These are phyloP conservation scores for Dactylellina leptospora DNA, from an alignment of 2,329 filamentous ascomycete species.

Conservation along the genomic window DNA sequence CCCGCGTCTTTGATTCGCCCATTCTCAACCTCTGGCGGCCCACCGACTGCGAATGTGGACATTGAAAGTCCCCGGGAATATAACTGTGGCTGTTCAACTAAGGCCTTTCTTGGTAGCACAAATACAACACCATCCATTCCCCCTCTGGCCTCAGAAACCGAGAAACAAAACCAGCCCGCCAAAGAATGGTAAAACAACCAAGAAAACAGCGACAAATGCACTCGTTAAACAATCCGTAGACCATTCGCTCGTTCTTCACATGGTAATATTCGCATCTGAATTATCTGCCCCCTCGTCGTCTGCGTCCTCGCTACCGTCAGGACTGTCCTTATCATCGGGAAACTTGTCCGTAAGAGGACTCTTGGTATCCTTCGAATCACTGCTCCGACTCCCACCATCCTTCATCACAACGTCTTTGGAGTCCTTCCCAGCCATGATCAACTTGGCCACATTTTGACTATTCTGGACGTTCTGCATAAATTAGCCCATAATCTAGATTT, in stretches of 20 bases:
- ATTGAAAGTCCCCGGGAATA: no score
- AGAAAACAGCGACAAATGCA: no score
- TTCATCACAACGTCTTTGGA: conserved; percentile 21
- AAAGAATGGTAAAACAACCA: no score
- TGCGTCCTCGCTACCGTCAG: conserved; percentile 44
- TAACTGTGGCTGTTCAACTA: no score
- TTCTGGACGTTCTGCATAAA: conserved; percentile 27
- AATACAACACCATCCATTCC: no score
- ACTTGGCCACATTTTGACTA: conserved; percentile 36
- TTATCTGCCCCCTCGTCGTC: conserved; percentile 49
- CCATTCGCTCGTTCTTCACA: conserved; percentile 4
- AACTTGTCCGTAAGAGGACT: conserved; percentile 38
- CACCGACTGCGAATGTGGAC: conserved; percentile 9
- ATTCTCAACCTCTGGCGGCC: conserved; percentile 19
- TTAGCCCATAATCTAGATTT: neutral
- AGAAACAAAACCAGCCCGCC: no score
- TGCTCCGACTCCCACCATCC: conserved; percentile 9
- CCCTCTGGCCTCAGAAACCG: no score
- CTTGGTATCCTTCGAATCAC: conserved; percentile 25
- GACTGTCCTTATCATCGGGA: conserved; percentile 30
- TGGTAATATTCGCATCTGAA: conserved; percentile 48
- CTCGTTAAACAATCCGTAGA: neutral
- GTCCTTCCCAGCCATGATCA: conserved; percentile 49
- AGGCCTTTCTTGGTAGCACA: no score
- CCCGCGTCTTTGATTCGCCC: conserved; percentile 11